A percentile compares a stretch with the other conserved stretches of the same genome.
Evolutionary conservation across 768 basidiomycete genomes (phyloP).

Genomic region (Collybia mongolica): DNA sequence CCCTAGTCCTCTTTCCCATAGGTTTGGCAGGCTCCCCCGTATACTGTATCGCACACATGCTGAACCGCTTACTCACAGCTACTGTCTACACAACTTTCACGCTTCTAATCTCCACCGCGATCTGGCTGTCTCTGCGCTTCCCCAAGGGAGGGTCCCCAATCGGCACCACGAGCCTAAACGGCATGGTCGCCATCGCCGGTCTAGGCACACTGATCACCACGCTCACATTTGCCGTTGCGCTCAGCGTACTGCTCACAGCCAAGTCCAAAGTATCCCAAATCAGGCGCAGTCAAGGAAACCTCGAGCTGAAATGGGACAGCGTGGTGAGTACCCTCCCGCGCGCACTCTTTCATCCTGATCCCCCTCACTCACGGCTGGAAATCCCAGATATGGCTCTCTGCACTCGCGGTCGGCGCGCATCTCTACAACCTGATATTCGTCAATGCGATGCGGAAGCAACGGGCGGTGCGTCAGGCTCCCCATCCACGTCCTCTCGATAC

Average conservation of each 20-base stretch:
- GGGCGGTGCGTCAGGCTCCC: not conserved
- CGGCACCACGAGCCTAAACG: not conserved
- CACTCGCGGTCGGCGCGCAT: conserved; percentile 6
- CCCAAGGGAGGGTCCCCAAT: no score
- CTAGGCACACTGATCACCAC: conserved; percentile 6
- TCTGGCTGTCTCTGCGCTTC: no score
- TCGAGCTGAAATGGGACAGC: conserved; percentile 14
- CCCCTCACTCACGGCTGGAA: not conserved
- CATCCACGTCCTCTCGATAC: not conserved
- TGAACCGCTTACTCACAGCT: not conserved
- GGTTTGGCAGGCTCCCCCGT: conserved; percentile 5
- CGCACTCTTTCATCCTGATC: not conserved
- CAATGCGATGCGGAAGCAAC: conserved; percentile 6
- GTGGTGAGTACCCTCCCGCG: conserved; percentile 7
- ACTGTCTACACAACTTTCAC: no score
- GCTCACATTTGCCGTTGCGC: conserved; percentile 9
- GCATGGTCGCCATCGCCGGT: conserved; percentile 6
- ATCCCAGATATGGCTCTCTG: conserved; percentile 13
- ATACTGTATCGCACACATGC: conserved; percentile 3
- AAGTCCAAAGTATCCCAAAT: conserved; percentile 8
- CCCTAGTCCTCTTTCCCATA: conserved; percentile 16
- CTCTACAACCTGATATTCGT: conserved; percentile 10
- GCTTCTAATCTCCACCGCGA: no score
- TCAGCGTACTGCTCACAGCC: conserved; percentile 9
- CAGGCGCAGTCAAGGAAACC: not conserved